A percentile compares a stretch with the other conserved stretches of the same genome.
phyloP scores from a whole-genome alignment of 2,329 filamentous ascomycete genomes.

The Claviceps pazoutovae region DNA sequence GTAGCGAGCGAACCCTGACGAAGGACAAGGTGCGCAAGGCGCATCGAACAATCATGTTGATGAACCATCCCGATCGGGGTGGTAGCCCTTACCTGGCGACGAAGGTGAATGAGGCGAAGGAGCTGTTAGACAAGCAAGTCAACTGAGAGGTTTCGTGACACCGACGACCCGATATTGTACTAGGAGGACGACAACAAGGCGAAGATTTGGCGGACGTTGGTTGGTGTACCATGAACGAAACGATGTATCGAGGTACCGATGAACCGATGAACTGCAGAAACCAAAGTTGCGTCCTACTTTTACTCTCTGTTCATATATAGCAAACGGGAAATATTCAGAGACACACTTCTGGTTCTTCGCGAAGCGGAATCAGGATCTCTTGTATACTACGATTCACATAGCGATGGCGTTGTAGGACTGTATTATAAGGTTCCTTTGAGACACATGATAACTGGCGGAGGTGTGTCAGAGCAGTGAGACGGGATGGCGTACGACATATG shows the following conservation, averaged over 20 bases:
- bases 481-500: neutral
- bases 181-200: neutral
- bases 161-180: neutral
- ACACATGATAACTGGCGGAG: constrained; percentile 2
- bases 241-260: too few species aligned
- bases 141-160: constrained; percentile 8
- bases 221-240: too few species aligned
- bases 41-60: constrained; percentile 87
- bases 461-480: neutral
- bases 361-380: neutral
- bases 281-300: neutral
- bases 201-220: too few species aligned
- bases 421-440: neutral
- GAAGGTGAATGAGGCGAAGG: constrained; percentile 97
- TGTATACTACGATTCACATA: constrained; percentile 29
- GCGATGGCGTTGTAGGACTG: constrained; percentile 27
- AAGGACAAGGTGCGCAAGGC: constrained; percentile 94
- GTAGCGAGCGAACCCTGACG: constrained; percentile 69
- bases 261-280: neutral
- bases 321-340: neutral
- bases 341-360: neutral
- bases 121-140: constrained; percentile 66
- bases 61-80: constrained; percentile 95
- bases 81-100: constrained; percentile 93
- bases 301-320: neutral